A percentile compares a stretch with the other conserved stretches of the same genome.
Conservation (phyloP, 2,329 filamentous ascomycete species). For the Aspergillus tanneri region DNA sequence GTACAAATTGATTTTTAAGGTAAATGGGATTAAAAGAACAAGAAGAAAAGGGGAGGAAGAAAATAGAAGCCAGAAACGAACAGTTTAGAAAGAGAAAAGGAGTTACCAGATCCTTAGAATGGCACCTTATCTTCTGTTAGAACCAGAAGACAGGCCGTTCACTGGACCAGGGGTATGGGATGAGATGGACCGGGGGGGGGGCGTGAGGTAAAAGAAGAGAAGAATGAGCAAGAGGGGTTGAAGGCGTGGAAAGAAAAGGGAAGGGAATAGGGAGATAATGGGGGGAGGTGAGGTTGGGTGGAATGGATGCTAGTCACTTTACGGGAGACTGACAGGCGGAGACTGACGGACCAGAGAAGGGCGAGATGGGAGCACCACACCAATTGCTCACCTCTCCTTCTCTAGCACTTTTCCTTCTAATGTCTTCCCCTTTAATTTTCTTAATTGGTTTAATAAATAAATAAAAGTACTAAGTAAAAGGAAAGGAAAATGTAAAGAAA, state of each 20-base stretch:
- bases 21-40: conserved; percentile 19
- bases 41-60: conserved; percentile 12
- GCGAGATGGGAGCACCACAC: conserved; percentile 10
- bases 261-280: conserved; percentile 32
- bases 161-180: conserved; percentile 16
- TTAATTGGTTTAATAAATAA: too few relatives aligned
- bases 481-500: too few relatives aligned
- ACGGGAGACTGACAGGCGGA: conserved; percentile 26
- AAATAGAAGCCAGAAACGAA: conserved; percentile 9
- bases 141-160: conserved; percentile 32
- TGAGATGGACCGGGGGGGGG: conserved; percentile 19
- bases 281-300: conserved; percentile 29
- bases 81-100: conserved; percentile 18
- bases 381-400: not conserved
- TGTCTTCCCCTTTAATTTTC: too few relatives aligned
- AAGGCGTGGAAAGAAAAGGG: conserved; percentile 23
- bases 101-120: conserved; percentile 29
- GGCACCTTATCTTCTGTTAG: conserved; percentile 30
- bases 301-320: conserved; percentile 19
- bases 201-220: conserved; percentile 23
- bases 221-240: conserved; percentile 14
- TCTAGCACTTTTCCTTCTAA: not conserved
- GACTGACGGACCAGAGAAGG: conserved; percentile 23
- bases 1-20: conserved; percentile 25
- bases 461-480: too few relatives aligned